Evolutionary conservation across 768 basidiomycete species (phyloP).

Genomic region (Tremella fuciformis): DNA sequence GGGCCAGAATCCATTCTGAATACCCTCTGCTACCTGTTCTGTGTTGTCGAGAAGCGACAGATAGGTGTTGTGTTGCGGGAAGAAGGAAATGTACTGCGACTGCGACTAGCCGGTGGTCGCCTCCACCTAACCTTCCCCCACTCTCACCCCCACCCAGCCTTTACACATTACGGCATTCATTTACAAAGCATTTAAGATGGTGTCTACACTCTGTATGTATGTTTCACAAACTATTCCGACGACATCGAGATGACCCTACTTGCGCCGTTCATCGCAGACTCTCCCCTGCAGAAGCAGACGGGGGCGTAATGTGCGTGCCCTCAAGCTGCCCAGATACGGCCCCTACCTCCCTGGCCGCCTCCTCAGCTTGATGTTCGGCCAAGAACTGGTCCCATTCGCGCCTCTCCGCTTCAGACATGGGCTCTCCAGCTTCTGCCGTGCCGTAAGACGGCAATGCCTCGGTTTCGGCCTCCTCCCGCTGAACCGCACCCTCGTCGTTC

Average conservation of each 20-base stretch:
- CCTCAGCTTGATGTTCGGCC: slow-evolving; percentile 17
- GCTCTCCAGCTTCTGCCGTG: slow-evolving; percentile 15
- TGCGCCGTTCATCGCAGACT: background rate
- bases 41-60: no score
- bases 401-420: slow-evolving; percentile 35
- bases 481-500: background rate
- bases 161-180: no score
- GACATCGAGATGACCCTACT: background rate
- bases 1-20: background rate
- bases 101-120: no score
- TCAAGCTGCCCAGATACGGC: background rate
- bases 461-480: background rate
- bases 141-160: no score
- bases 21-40: no score
- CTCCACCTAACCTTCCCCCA: no score
- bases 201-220: no score
- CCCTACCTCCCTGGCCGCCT: slow-evolving; percentile 1
- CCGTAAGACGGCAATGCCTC: slow-evolving; percentile 11
- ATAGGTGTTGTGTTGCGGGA: no score
- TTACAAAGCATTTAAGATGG: no score
- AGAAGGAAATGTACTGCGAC: no score
- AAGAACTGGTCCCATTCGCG: slow-evolving; percentile 39
- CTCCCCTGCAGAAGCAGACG: background rate
- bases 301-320: background rate
- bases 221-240: no score